Base-by-base conservation (phyloP, 2,329 filamentous ascomycete species). In the Fonsecaea erecta region DNA sequence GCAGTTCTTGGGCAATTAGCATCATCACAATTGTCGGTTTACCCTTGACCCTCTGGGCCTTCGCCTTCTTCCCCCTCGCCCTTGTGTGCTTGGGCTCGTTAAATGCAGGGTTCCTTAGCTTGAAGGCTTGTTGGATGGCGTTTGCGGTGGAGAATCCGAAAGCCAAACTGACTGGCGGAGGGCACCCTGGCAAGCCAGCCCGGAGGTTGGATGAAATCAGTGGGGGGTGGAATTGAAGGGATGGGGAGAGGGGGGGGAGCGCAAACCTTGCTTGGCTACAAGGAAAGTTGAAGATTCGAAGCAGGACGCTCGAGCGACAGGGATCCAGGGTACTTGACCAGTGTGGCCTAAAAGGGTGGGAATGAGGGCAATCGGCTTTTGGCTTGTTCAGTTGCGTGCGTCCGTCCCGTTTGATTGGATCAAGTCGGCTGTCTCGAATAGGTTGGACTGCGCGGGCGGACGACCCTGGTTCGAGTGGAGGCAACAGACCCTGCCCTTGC, bases 31-130 rank as follows among this genome's bases (percentile, higher is more conserved):
- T 64, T 57, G 52, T 58, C 35, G 30, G 37, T 51, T 48, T 48
- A 52, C 56, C 43, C 40, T 51, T 37, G 51, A 60, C 57, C 40
- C 56, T 59, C 24, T 28, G 24, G 37, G 21, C 40, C 5, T 48
- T 43, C 21, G 43, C 18, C 43, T 18, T 24, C n/a, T 46, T n/a
- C 7, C 6, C 48, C 21, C 26, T 53, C 14, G 12, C 30, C 51
- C 51, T 30, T 53, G 26, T 53, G 51, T 35, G 32, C 48, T 53
- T 54, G 62, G 55, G 62, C 43, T 56, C 43, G 55, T 48, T 34
- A 4, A 59, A 64, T 58, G 65, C 61, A 67, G 65, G 61, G 61
- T 54, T 54, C 46, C 46, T 54, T 63, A 64, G 65, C 62, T 62
- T 62, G 51, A 60, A 52, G 46, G 61, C 48, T 52, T 48, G 40